Evolutionary conservation across 352 stramenopile species (phyloP), one percentile per base, ranked within the genome.

Genomic region (Phytopythium sindhum): DNA sequence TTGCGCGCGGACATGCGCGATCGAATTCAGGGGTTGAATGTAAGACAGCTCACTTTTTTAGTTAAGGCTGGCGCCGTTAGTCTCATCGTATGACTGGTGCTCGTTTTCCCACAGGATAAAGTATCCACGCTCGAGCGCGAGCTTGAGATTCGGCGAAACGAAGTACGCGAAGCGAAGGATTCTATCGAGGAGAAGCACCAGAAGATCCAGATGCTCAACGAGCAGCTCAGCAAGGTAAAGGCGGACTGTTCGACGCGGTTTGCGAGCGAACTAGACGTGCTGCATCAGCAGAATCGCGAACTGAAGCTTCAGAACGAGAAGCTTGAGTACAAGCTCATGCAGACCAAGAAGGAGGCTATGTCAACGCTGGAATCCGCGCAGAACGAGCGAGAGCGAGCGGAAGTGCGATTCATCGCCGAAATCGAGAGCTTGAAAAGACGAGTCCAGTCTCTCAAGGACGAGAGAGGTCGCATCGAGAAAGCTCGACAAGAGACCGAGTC

Each of bases 191-290:
- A 89, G 55, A 86, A 90, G 42, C 77, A 76, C 31, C 74, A 73
- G 12, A 86, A 88, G 50, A 78, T 84, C 11, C 75, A 88, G 44
- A 50, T 86, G 26, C 63, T 93, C 21, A 89, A 88, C 33, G 76
- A 91, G n/a, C 69, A 93, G 60, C 73, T 93, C 11, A 84, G 81
- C 53, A 90, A 90, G 61, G 82, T 90, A n/a, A 88, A 90, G 33
- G 70, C 77, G 8, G 80, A 89, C 50, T 88, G 75, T 61, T 80
- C 73, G 0, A 81, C 64, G 44, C 61, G 76, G 11, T 86, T 86
- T 26, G 75, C 73, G 9, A 76, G 59, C 35, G 80, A 89, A 35
- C 73, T 90, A 3, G 80, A 85, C 31, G 53, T 77, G 6, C 50
- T 89, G 8, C 77, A 85, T 51, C 65, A 78, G 37, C 77, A 91